Evolutionary conservation across 2,329 filamentous ascomycete species (phyloP), one percentile per base, ranked within the genome.

Genomic region (Alternaria ethzedia): DNA sequence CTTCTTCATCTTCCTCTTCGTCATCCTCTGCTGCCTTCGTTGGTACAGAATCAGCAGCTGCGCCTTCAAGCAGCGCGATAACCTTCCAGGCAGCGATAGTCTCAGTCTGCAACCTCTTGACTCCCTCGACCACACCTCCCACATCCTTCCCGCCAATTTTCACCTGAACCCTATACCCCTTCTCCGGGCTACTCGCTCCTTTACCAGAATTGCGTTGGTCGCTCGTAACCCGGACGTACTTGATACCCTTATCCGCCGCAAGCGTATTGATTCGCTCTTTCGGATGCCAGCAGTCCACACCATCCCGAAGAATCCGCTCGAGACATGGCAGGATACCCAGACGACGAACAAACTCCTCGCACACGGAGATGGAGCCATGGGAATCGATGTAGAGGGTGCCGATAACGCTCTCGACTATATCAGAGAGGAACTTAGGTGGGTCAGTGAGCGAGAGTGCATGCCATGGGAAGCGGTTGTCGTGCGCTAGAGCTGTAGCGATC

Each of bases 371-470:
- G 51, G 63, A 66, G 20, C 70, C 70, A 8, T 56, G 64, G 5
- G 68, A 91, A 77, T 98, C 96, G 20, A 97, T 83, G 83, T 91
- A 97, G 0, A 97, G 85, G 0, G 94, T 94, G 0, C 92, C 95
- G 0, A 98, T 79, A 0, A 96, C 77, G 30, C 88, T 87, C 81
- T 98, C 95, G 10, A 97, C 84, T 8, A 97, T 81, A 77, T 74
- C 70, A 12, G 70, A 73, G n/a, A 74, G 57, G 23, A 70, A 71
- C 21, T 74, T 73, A 2, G 72, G 72, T 10, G 72, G 52, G 26
- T 72, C 66, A 1, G 96, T 82, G 0, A 86, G 84, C 0, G 88
- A 83, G 1, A 98, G 86, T 0, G 88, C 79, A 2, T 87, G 83
- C 95, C 95, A 98, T 0, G 95, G 96, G 73, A 94, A 96, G 15